Percentiles rank a stretch among this genome's conserved stretches.
phyloP scores from a whole-genome alignment of 129 eudicot genomes.

The Glebionis coronaria region DNA sequence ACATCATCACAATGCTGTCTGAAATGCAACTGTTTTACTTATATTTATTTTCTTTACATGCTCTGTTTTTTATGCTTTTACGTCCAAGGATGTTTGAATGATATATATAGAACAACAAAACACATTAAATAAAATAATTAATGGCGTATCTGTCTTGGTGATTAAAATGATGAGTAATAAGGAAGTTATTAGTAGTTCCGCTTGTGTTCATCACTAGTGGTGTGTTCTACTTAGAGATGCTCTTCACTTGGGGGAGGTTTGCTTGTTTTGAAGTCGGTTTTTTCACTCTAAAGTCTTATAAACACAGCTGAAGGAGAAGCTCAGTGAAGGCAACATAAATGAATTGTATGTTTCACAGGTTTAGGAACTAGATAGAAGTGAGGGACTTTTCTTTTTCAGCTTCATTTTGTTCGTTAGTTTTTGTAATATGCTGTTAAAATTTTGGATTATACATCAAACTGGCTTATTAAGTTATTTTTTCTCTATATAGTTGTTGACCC shows the following conservation, averaged over 20 bases:
- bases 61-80: too few species aligned
- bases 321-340: not conserved
- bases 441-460: not conserved
- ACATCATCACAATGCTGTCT: too few species aligned
- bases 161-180: not conserved
- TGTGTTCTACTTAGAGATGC: constrained; percentile 17
- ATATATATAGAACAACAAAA: not conserved
- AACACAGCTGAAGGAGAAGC: constrained; percentile 5
- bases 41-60: too few species aligned
- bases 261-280: not conserved
- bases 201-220: not conserved
- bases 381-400: not conserved
- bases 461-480: constrained; percentile 5
- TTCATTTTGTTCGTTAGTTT: constrained; percentile 1
- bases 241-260: not conserved
- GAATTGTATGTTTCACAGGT: constrained; percentile 3
- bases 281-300: not conserved
- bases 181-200: not conserved
- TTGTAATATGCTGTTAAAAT: constrained; percentile 3
- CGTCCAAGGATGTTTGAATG: too few species aligned
- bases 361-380: constrained; percentile 5
- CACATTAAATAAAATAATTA: not conserved
- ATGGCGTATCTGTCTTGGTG: not conserved
- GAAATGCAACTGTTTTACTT: too few species aligned
- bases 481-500: constrained; percentile 44